Evolutionary conservation across 306 rosid species (phyloP), one percentile per base, ranked within the genome.

Genomic region (Fragaria vesca): DNA sequence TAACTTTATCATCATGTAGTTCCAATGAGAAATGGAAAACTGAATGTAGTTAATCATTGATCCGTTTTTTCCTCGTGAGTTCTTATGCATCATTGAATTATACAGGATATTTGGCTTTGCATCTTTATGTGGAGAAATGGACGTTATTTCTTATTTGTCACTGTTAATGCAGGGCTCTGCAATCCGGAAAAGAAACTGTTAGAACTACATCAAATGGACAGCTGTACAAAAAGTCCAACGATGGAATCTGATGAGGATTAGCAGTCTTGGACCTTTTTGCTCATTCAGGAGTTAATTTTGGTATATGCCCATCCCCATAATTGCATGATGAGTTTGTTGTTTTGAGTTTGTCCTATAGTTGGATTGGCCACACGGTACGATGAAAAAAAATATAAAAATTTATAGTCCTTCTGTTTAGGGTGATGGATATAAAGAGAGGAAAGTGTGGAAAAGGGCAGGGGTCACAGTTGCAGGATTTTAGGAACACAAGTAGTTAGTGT

Each of bases 201-300:
- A 88, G 97, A 95, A 87, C 97, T 95, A 54, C 97, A 95, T 87
- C 78, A 83, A 82, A 81, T 51, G 73, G 95, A 92, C 45, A 89
- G 87, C 88, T 95, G 98, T 81, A 74, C 85, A 65, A 84, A 82
- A 78, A 87, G 87, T 84, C 91, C 98, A 9, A 95, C 98, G 1
- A 34, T 83, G 78, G 88, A 85, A 61, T 75, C 97, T 60, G 93
- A 89, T 42, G 81, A 88, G 18, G 81, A 88, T 18, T 76, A 88
- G 84, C 46, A 75, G 21, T 48, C 61, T 46, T 45, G 71, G 61
- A 45, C 30, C 65, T 1, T 11, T 40, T 12, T 9, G 36, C 46
- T 57, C 48, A 6, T 20, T 61, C 81, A 55, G 82, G 83, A 72
- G 76, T 66, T 80, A 40, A 60, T 69, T 66, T 71, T 76, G 26